Base-by-base conservation (phyloP, 1,284 basidiomycete species). In the Amylostereum chailletii region DNA sequence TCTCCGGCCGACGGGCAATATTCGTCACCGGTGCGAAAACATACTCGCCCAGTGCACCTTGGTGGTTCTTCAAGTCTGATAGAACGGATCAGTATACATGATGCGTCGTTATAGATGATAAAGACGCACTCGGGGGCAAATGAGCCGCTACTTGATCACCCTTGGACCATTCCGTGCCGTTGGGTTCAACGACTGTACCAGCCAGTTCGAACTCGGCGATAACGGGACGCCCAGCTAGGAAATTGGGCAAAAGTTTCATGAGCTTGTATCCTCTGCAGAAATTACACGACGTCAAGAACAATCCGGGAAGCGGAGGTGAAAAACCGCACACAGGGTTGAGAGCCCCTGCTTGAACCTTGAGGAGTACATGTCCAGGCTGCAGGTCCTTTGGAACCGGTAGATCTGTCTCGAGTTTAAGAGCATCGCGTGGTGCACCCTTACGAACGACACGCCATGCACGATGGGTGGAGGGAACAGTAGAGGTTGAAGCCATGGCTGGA, bases 101-200 rank as follows among this genome's bases (percentile, higher is more conserved):
- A 27, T 34, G 42, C 31, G 9, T 48, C 11, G 7, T 11, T 37
- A 26, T 31, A 3, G 32, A 29, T 33, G 19, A 47, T 7, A 29
- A 5, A 10, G 8, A 63, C 69, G 47, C 50, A 76, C 76, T 47
- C 27, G 65, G 51, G 2, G 68, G 61, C 11, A 76, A 67, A 46
- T 59, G 69, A 1, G 83, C 86, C 58, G 78, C 80, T 1, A 88
- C 76, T 40, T 74, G 66, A 49, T 86, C 77, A 0, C 83, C 84
- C 4, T 66, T 62, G 1, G 65, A 65, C 57, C 81, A 81, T 4
- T 67, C 64, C 0, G 77, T 69, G 31, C 68, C 72, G 51, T 79
- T 78, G 0, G 70, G 63, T 45, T 82, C 72, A 11, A 75, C 72
- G 4, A 88, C 63, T 1, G 75, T 65, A 0, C 85, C 86, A 0